These are phyloP conservation scores for Puccinia brachypodii DNA, from an alignment of 1,284 basidiomycete genomes.

Conservation along the genomic window DNA sequence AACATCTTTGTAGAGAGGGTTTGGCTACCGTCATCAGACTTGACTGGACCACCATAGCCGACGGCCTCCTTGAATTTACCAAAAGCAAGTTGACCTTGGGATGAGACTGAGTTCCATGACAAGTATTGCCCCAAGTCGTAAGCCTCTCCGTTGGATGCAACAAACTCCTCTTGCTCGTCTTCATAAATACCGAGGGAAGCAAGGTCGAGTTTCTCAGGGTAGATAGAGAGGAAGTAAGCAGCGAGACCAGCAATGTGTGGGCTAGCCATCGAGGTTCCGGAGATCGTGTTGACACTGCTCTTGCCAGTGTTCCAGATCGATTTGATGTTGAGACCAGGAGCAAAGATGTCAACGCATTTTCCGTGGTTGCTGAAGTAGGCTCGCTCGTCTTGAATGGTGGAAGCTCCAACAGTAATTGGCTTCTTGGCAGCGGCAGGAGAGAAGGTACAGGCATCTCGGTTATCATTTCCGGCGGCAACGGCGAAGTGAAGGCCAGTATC, in stretches of 20 bases:
- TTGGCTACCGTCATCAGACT: conserved; percentile 52
- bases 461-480: conserved; percentile 61
- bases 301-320: conserved; percentile 71
- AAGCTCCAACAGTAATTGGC: conserved; percentile 83
- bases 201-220: conserved; percentile 55
- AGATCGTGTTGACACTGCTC: conserved; percentile 68
- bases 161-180: conserved; percentile 32
- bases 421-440: conserved; percentile 74
- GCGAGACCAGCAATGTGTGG: conserved; percentile 68
- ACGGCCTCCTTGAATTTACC: conserved; percentile 49
- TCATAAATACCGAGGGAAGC: conserved; percentile 53
- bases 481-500: conserved; percentile 52
- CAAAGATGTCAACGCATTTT: conserved; percentile 67
- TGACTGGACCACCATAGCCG: conserved; percentile 51
- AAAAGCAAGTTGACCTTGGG: conserved; percentile 48
- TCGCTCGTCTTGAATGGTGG: conserved; percentile 74
- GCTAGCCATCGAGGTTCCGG: conserved; percentile 65
- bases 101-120: conserved; percentile 53
- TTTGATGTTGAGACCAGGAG: conserved; percentile 69
- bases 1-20: conserved; percentile 67
- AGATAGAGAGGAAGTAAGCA: conserved; percentile 75
- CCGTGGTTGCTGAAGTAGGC: conserved; percentile 72
- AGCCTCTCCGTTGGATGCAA: conserved; percentile 42
- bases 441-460: conserved; percentile 74
- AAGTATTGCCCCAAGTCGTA: conserved; percentile 53